These are phyloP conservation scores for Fusarium xyrophilum DNA, from an alignment of 2,329 filamentous ascomycete genomes.

Conservation along the genomic window DNA sequence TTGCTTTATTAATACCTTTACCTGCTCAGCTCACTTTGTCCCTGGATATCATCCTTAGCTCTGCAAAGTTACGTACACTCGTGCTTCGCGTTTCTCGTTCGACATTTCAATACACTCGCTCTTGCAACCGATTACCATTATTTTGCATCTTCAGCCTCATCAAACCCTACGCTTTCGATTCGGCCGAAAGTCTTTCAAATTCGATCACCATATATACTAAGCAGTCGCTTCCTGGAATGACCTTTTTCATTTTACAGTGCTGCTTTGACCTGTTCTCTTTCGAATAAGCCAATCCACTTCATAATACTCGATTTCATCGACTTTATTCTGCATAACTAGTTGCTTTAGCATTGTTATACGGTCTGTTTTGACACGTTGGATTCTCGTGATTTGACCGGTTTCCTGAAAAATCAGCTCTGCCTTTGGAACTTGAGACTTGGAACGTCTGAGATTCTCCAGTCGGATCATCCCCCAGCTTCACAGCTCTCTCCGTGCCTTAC, in stretches of 20 bases:
- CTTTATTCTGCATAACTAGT: conserved; percentile 36
- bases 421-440: conserved; percentile 16
- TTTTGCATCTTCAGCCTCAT: conserved; percentile 32
- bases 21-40: conserved; percentile 32
- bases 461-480: conserved; percentile 15
- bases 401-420: conserved; percentile 15
- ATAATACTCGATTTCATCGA: conserved; percentile 37
- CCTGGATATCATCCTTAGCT: conserved; percentile 28
- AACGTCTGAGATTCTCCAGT: conserved; percentile 18
- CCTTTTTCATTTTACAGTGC: conserved; percentile 26
- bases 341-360: conserved; percentile 29
- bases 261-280: conserved; percentile 20
- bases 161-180: conserved; percentile 31
- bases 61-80: conserved; percentile 20
- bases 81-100: conserved; percentile 43
- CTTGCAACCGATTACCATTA: conserved; percentile 29
- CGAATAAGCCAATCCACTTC: conserved; percentile 34
- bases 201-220: conserved; percentile 40
- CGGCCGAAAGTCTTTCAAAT: conserved; percentile 37
- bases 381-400: conserved; percentile 9
- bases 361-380: conserved; percentile 11
- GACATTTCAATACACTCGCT: conserved; percentile 41
- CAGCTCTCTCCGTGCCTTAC: conserved; percentile 36
- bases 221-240: conserved; percentile 39
- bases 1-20: conserved; percentile 45